Evolutionary conservation across 73 alveolate species (phyloP), one percentile per base, ranked within the genome.

Genomic region (Tetrahymena elliotti): DNA sequence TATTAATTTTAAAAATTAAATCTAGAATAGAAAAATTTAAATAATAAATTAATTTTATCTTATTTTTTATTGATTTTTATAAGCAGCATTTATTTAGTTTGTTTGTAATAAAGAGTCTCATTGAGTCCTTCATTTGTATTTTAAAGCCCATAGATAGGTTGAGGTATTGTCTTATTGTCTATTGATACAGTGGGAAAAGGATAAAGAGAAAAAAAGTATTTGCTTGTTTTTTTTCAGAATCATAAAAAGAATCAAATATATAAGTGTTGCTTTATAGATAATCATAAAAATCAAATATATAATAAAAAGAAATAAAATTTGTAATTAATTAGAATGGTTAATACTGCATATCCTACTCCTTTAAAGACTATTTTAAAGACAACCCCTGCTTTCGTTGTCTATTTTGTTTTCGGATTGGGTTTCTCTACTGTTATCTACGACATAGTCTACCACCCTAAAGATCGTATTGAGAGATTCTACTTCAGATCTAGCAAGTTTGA

Each of bases 401-500:
- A 84, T n/a, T 38, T 94, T 10, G 83, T 94, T 47, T 35, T 94
- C 31, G 96, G 96, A 11, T 68, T 92, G 93, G 82, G 93, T 33
- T 94, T 94, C 53, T 93, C 96, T 35, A 93, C 93, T 88, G 93
- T 83, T 88, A 27, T 94, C 82, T 94, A 94, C 93, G 96, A 94
- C 40, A 88, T 88, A 6, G 33, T 94, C 20, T 94, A 94, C 38
- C 96, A 94, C 38, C 93, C 96, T 22, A 94, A 94, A 33, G 96
- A 94, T 92, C 93, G 96, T 84, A 84, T 94, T 52, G 96, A 94
- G 38, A 94, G 84, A 92, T 94, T 94, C 95, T 94, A 47, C 53
- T 94, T 88, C 84, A 94, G 96, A 94, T 94, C 96, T 31, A 88
- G 93, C 38, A 39, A 94, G 83, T 94, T 88, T 94, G 96, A 94